These are phyloP conservation scores for Trametes cinnabarina DNA, from an alignment of 768 basidiomycete species.

Conservation along the genomic window DNA sequence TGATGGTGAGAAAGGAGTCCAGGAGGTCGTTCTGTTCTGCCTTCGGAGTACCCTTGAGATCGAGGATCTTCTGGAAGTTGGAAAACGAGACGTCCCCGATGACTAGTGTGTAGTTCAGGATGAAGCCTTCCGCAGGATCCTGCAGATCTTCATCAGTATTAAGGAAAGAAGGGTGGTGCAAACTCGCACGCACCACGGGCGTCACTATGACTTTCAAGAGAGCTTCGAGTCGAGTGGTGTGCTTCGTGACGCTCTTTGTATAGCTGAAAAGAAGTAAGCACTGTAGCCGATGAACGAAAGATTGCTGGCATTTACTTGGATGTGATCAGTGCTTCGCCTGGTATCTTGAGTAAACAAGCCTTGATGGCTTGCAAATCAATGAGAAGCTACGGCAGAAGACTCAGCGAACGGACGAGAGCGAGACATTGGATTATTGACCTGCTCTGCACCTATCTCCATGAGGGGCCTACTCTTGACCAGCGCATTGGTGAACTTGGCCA, in stretches of 20 bases:
- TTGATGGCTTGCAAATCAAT: conserved; percentile 91
- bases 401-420: neutral
- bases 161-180: neutral
- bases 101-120: conserved; percentile 91
- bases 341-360: conserved; percentile 76
- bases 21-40: conserved; percentile 84
- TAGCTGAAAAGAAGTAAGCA: conserved; percentile 50
- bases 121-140: conserved; percentile 93
- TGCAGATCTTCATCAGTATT: conserved; percentile 30
- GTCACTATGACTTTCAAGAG: conserved; percentile 94
- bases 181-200: conserved; percentile 62
- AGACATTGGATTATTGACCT: no score
- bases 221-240: conserved; percentile 80
- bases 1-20: conserved; percentile 88
- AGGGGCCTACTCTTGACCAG: conserved; percentile 89
- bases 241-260: conserved; percentile 76
- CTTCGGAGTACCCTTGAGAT: conserved; percentile 90
- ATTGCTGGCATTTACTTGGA: conserved; percentile 44
- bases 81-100: conserved; percentile 94
- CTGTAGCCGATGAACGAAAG: conserved; percentile 13
- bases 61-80: conserved; percentile 99
- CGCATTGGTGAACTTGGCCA: conserved; percentile 85
- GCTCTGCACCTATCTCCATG: conserved; percentile 92
- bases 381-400: conserved; percentile 52
- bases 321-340: conserved; percentile 63